Conservation (phyloP, 495 filamentous ascomycete genomes). For the Parathielavia hyrcaniae region DNA sequence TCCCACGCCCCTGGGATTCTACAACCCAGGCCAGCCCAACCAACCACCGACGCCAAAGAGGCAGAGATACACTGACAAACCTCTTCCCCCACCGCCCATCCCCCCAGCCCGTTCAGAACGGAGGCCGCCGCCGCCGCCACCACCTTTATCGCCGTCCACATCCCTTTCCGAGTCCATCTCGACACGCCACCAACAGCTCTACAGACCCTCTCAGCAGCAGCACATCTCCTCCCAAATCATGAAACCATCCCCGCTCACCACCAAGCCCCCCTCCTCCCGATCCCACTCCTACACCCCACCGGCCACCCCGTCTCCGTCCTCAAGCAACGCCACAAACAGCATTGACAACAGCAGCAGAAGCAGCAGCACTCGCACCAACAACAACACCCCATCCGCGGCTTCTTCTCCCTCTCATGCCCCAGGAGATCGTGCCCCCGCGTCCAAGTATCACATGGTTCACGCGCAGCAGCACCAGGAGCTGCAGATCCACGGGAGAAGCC, state of each 20-base stretch:
- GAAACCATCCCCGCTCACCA: not conserved
- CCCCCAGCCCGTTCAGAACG: not conserved
- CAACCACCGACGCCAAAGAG: not conserved
- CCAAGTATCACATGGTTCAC: no score
- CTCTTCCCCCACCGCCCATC: not conserved
- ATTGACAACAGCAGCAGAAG: not conserved
- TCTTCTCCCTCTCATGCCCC: not conserved
- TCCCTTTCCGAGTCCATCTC: not conserved
- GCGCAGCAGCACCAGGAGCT: no score
- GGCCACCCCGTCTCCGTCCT: not conserved
- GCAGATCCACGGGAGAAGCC: no score
- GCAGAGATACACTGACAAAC: not conserved
- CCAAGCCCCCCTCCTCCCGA: not conserved
- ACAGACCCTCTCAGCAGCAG: not conserved
- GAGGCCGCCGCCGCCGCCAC: not conserved
- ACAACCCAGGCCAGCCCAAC: not conserved
- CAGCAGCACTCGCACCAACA: not conserved
- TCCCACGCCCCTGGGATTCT: not conserved
- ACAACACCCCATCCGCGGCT: not conserved
- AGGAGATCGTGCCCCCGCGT: not conserved
- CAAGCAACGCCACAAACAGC: not conserved
- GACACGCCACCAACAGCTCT: slow-evolving; percentile 1
- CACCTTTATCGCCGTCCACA: not conserved
- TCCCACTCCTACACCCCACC: not conserved
- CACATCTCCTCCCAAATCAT: not conserved